Conservation (phyloP, 1,284 basidiomycete species). For the Trichosporon asahii region DNA sequence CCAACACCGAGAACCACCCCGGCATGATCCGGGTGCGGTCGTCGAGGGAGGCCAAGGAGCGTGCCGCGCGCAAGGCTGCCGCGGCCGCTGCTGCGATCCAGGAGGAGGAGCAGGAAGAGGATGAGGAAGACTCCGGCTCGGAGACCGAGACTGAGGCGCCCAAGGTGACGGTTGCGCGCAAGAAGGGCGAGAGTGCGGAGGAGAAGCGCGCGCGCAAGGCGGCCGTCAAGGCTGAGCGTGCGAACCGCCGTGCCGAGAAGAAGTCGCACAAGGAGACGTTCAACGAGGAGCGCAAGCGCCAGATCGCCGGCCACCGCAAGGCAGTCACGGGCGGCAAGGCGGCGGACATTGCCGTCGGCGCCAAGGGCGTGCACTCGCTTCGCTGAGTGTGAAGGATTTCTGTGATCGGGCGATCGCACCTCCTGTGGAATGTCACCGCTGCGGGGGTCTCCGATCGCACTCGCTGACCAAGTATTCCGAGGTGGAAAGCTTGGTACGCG, state of each 20-base stretch:
- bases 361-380: slow-evolving; percentile 38
- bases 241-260: slow-evolving; percentile 71
- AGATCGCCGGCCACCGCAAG: slow-evolving; percentile 57
- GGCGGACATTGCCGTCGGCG: slow-evolving; percentile 41
- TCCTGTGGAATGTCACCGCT: background rate
- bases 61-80: slow-evolving; percentile 27
- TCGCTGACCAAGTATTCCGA: background rate
- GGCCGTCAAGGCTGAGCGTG: slow-evolving; percentile 77
- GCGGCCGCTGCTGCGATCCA: slow-evolving; percentile 22
- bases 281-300: slow-evolving; percentile 66
- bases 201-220: slow-evolving; percentile 84
- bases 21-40: slow-evolving; percentile 68
- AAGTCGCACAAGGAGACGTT: slow-evolving; percentile 75
- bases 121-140: slow-evolving; percentile 51
- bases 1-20: slow-evolving; percentile 92
- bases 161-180: slow-evolving; percentile 58
- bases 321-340: slow-evolving; percentile 48
- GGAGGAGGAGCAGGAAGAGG: slow-evolving; percentile 37
- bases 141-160: slow-evolving; percentile 47
- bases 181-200: slow-evolving; percentile 75
- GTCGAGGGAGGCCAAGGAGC: slow-evolving; percentile 51
- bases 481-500: background rate
- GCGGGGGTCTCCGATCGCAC: background rate
- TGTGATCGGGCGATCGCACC: slow-evolving; percentile 2
- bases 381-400: slow-evolving; percentile 25